Evolutionary conservation across 768 basidiomycete genomes (phyloP), one percentile per base, ranked within the genome.

Genomic region (Pleurotus tuoliensis): DNA sequence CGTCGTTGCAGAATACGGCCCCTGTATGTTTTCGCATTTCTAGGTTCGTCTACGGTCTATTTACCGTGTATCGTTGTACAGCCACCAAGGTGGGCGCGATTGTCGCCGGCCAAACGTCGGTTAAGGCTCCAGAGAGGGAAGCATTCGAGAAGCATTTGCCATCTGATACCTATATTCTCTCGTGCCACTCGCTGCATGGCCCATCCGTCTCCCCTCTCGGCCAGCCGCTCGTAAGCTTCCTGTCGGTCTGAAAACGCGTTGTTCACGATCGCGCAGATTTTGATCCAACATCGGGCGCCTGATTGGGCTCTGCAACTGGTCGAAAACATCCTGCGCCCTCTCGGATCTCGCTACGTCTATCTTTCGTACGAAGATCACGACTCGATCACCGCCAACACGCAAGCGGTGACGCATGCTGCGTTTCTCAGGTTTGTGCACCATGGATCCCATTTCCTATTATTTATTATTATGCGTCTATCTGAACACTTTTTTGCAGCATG

Each of bases 351-450:
- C 55, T 92, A 86, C 63, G 96, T 99, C 39, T 87, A 98, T 67
- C 77, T 99, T 40, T 88, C 86, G n/a, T 98, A 97, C 71, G 91
- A 95, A 59, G 94, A 98, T 54, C 97, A 99, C 65, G 97, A 99
- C 65, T 78, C 84, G 41, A 91, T 98, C 47, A 99, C 97, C 0
- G 97, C 97, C 11, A 98, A 98, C 63, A 98, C 97, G 0, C 97
- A 99, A 71, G 97, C 96, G 0, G 96, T 97, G 12, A 98, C 94
- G 0, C 97, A 99, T 64, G 96, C 96, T 11, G 97, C 97, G 0
- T 98, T 98, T 76, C 77, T 99, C 16, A 93, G 88, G 95, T 94
- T 69, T 13, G 70, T 59, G 24, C 24, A 25, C 18, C 30, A 25
- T 16, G 2, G 37, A 44, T 20, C 30, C 30, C 7, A 11, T 34